Conservation (phyloP, 1,139 yeast species). For the Blastobotrys elegans region DNA sequence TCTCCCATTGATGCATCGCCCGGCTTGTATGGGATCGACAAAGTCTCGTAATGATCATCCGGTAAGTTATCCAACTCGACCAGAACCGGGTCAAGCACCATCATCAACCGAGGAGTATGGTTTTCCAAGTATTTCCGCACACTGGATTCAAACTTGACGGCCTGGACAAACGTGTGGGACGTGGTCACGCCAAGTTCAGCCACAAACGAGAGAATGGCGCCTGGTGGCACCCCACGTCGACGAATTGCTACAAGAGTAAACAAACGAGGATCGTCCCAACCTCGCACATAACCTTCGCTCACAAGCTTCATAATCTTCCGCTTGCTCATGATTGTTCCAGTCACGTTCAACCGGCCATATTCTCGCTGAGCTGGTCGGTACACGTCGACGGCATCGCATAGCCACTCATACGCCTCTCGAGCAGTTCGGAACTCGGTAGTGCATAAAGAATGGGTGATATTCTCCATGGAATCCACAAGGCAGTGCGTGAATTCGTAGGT, state of each 20-base stretch:
- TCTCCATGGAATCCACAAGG: conserved; percentile 95
- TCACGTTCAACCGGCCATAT: conserved; percentile 90
- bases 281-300: conserved; percentile 73
- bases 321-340: conserved; percentile 92
- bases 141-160: conserved; percentile 81
- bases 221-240: conserved; percentile 99
- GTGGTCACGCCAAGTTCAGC: conserved; percentile 97
- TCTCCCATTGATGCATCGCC: conserved; percentile 70
- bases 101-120: conserved; percentile 92
- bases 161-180: conserved; percentile 85
- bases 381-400: conserved; percentile 90
- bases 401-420: conserved; percentile 96
- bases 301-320: conserved; percentile 94
- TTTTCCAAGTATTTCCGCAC: conserved; percentile 84
- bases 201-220: conserved; percentile 88
- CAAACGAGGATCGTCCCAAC: conserved; percentile 98
- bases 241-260: conserved; percentile 91
- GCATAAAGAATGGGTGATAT: conserved; percentile 90
- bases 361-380: conserved; percentile 99
- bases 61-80: conserved; percentile 77
- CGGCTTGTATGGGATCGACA: conserved; percentile 86
- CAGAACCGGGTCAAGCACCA: conserved; percentile 81
- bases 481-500: conserved; percentile 99
- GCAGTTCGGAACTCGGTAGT: conserved; percentile 91
- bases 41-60: conserved; percentile 63